Conservation (phyloP, 169 alveolate genomes). For the Eimeria falciformis region DNA sequence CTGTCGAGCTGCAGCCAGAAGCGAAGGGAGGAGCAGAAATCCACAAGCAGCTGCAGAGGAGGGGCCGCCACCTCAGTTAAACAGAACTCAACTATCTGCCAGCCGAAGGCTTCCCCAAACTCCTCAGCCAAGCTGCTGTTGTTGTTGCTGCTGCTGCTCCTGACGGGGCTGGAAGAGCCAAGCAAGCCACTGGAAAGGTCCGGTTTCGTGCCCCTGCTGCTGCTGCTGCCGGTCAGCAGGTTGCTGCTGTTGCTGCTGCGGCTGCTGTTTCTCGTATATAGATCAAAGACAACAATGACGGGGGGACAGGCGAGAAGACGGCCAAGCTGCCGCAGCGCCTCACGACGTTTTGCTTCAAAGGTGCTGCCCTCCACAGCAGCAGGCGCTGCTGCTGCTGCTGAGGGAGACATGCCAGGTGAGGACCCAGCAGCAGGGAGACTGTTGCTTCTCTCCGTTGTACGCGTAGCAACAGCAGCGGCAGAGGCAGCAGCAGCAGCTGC, state of each 20-base stretch:
- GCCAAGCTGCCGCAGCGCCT: conserved; percentile 43
- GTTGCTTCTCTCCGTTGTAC: no score
- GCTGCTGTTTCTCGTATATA: conserved; percentile 30
- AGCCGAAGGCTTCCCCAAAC: conserved; percentile 52
- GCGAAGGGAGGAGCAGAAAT: conserved; percentile 53
- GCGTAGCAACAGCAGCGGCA: conserved; percentile 33
- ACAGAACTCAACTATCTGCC: conserved; percentile 46
- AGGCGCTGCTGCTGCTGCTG: background rate
- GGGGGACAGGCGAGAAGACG: conserved; percentile 42
- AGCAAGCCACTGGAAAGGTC: background rate
- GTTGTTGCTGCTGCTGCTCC: background rate
- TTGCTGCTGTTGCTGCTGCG: conserved; percentile 19
- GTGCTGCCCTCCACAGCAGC: conserved; percentile 40
- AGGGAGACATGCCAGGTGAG: background rate
- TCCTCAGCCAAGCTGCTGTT: conserved; percentile 49
- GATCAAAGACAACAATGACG: conserved; percentile 37
- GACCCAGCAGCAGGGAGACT: no score
- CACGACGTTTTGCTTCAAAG: conserved; percentile 55
- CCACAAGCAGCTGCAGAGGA: conserved; percentile 51
- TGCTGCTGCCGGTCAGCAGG: conserved; percentile 21
- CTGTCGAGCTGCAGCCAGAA: conserved; percentile 66
- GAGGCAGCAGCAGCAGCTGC: conserved; percentile 48
- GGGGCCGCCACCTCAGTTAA: conserved; percentile 60
- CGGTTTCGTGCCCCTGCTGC: conserved; percentile 13
- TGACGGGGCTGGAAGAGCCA: background rate